Conservation (phyloP, 495 filamentous ascomycete species). For the Geoglossum glabrum region DNA sequence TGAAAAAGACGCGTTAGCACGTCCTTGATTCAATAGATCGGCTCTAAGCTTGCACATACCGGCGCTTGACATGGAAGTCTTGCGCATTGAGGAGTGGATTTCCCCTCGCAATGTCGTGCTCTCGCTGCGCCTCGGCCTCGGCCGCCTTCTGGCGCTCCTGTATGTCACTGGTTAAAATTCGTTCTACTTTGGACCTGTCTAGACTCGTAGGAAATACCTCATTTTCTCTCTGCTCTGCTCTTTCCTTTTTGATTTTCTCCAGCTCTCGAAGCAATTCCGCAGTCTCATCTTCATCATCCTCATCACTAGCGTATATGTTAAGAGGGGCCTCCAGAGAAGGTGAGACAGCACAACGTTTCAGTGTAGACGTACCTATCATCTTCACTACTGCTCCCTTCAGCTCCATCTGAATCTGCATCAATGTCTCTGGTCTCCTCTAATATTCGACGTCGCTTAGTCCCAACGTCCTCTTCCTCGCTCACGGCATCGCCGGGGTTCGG, state of each 20-base stretch:
- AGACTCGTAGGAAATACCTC: conserved; percentile 32
- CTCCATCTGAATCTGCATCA: conserved; percentile 69
- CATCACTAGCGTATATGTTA: conserved; percentile 10
- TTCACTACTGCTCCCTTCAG: conserved; percentile 48
- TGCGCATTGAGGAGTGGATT: conserved; percentile 76
- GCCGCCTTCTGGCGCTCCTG: conserved; percentile 56
- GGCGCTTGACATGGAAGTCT: conserved; percentile 54
- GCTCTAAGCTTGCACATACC: conserved; percentile 14
- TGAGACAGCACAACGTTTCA: background rate
- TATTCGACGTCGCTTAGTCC: conserved; percentile 69
- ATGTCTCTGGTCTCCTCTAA: conserved; percentile 76
- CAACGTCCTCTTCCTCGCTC: conserved; percentile 45
- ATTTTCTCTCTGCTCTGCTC: conserved; percentile 64
- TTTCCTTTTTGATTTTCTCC: conserved; percentile 83
- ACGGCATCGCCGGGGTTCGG: conserved; percentile 20
- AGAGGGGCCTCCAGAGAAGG: background rate
- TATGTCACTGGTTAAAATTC: background rate
- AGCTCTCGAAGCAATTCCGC: conserved; percentile 80
- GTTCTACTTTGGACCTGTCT: background rate
- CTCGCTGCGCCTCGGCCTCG: conserved; percentile 60
- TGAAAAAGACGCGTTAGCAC: conserved; percentile 18
- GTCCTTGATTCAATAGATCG: background rate
- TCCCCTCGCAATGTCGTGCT: conserved; percentile 74
- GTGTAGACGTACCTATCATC: conserved; percentile 34
- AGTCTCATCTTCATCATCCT: conserved; percentile 70